Conservation (phyloP, 768 basidiomycete genomes). For the Pleurotus salmoneostramineus region DNA sequence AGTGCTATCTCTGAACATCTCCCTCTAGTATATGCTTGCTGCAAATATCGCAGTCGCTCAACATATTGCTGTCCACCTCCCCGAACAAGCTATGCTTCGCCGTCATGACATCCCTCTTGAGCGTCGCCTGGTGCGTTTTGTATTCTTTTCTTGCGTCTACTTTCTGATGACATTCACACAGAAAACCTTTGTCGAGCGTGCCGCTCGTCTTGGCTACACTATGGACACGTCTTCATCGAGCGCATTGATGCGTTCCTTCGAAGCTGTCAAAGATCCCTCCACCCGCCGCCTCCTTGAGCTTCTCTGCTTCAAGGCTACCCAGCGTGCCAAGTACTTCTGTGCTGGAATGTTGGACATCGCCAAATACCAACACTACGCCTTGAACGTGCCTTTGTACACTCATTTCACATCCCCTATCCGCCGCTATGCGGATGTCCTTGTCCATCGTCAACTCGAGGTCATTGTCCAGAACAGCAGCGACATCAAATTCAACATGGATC, state of each 20-base stretch:
- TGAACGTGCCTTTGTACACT: slow-evolving; percentile 89
- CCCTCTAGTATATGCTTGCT: slow-evolving; percentile 83
- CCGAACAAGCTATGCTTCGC: slow-evolving; percentile 95
- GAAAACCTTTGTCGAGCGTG: slow-evolving; percentile 78
- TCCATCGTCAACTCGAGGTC: slow-evolving; percentile 94
- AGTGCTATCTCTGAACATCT: slow-evolving; percentile 3
- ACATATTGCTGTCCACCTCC: slow-evolving; percentile 88
- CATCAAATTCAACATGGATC: slow-evolving; percentile 93
- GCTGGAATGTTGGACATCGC: slow-evolving; percentile 99
- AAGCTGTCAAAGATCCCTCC: slow-evolving; percentile 67
- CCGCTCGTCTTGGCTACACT: slow-evolving; percentile 75
- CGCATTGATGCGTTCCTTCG: slow-evolving; percentile 80
- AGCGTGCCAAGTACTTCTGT: slow-evolving; percentile 97
- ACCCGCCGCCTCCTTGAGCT: slow-evolving; percentile 79
- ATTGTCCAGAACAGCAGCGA: slow-evolving; percentile 78
- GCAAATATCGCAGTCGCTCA: slow-evolving; percentile 90
- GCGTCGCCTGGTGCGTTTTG: slow-evolving; percentile 68
- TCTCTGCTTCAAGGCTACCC: slow-evolving; percentile 87
- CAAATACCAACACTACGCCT: slow-evolving; percentile 91
- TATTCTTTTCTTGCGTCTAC: background rate
- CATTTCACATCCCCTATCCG: slow-evolving; percentile 93
- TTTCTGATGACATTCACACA: slow-evolving; percentile 24
- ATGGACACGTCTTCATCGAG: slow-evolving; percentile 80
- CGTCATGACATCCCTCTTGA: slow-evolving; percentile 93
- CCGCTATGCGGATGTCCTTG: slow-evolving; percentile 90